Percentiles rank a stretch among this genome's conserved stretches.
These are phyloP conservation scores for Trametes punicea DNA, from an alignment of 768 basidiomycete genomes.

Conservation along the genomic window DNA sequence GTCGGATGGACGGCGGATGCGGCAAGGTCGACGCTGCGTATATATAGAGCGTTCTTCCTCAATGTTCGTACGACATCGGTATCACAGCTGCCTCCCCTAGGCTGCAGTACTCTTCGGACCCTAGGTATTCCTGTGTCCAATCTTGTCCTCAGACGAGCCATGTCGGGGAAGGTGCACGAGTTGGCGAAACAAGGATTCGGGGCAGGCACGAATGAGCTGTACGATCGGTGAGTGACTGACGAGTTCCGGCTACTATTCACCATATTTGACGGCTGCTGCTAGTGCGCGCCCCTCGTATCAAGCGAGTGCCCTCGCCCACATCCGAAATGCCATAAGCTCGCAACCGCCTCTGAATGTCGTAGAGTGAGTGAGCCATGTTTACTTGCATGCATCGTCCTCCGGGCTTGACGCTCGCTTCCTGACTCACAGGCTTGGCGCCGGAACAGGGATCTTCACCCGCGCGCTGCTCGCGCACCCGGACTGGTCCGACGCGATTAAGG, in stretches of 20 bases:
- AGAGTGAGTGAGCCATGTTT: slow-evolving; percentile 49
- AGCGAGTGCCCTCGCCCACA: slow-evolving; percentile 51
- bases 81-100: not conserved
- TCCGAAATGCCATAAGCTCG: slow-evolving; percentile 46
- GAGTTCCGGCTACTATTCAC: not conserved
- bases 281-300: slow-evolving; percentile 88
- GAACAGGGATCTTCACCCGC: slow-evolving; percentile 88
- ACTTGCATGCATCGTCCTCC: not conserved
- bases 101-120: not conserved
- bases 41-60: not conserved
- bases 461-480: slow-evolving; percentile 65
- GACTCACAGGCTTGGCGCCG: slow-evolving; percentile 65
- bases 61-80: not conserved
- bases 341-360: slow-evolving; percentile 53
- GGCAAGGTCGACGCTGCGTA: not conserved
- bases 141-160: not conserved
- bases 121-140: not conserved
- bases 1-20: not conserved
- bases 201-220: slow-evolving; percentile 77
- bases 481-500: slow-evolving; percentile 47
- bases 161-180: slow-evolving; percentile 46
- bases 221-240: slow-evolving; percentile 51
- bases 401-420: slow-evolving; percentile 4
- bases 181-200: slow-evolving; percentile 76
- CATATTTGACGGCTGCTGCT: not conserved